phyloP scores from a whole-genome alignment of 208 protist species.

The Leishmania gerbilli region DNA sequence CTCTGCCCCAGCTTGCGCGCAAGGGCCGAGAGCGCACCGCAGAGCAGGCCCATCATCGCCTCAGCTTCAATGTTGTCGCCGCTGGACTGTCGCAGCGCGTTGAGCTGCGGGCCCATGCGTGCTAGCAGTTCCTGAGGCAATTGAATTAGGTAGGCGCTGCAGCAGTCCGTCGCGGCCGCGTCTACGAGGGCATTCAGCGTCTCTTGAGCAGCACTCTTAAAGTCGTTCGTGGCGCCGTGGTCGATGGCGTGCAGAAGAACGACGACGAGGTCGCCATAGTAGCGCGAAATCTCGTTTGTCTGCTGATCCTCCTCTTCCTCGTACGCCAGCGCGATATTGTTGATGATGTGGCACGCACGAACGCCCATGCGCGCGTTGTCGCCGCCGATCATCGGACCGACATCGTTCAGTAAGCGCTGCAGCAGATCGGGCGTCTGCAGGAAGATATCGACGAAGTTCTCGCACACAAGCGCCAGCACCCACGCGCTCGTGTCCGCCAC shows the following conservation, averaged over 20 bases:
- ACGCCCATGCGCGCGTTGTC: constrained; percentile 71
- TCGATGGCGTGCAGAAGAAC: constrained; percentile 77
- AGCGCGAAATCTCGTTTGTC: constrained; percentile 88
- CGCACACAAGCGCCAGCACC: constrained; percentile 94
- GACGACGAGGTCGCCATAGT: constrained; percentile 74
- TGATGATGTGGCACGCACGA: constrained; percentile 94
- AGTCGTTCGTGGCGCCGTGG: constrained; percentile 67
- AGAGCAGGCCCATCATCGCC: constrained; percentile 85
- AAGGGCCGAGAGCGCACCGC: constrained; percentile 78
- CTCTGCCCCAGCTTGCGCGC: constrained; percentile 64
- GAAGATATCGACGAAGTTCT: constrained; percentile 87
- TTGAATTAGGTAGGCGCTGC: constrained; percentile 43
- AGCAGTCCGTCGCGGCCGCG: constrained; percentile 75
- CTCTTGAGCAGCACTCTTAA: constrained; percentile 92
- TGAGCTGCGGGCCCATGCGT: constrained; percentile 54
- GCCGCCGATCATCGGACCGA: constrained; percentile 62
- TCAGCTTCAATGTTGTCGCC: constrained; percentile 48
- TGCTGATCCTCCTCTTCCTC: constrained; percentile 69
- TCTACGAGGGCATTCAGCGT: constrained; percentile 93
- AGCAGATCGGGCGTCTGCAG: constrained; percentile 51
- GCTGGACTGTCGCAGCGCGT: constrained; percentile 26
- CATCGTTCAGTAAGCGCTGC: constrained; percentile 76
- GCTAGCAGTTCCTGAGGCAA: constrained; percentile 82
- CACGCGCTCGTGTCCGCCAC: constrained; percentile 96
- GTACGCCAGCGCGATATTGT: constrained; percentile 93